phyloP scores from a whole-genome alignment of 805 yeast genomes.

The Ogataea ramenticola region DNA sequence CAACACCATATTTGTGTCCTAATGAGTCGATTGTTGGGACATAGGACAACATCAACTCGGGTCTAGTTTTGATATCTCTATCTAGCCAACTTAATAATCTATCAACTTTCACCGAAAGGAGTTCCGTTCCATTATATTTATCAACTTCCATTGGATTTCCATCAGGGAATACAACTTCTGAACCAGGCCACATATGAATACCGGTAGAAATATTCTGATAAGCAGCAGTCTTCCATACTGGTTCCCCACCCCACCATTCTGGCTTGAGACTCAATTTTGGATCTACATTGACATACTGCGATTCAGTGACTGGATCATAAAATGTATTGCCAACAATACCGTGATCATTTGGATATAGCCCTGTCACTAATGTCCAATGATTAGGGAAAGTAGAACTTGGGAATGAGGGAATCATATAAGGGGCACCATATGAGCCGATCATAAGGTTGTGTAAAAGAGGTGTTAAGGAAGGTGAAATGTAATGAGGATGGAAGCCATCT shows the following conservation, averaged over 20 bases:
- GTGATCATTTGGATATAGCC: conserved; percentile 73
- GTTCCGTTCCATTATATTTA: conserved; percentile 57
- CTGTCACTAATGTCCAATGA: conserved; percentile 88
- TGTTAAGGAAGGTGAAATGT: conserved; percentile 56
- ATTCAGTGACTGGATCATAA: conserved; percentile 49
- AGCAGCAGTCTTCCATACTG: conserved; percentile 76
- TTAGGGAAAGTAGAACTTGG: conserved; percentile 90
- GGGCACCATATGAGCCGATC: conserved; percentile 51
- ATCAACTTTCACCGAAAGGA: conserved; percentile 47
- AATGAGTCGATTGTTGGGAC: conserved; percentile 77
- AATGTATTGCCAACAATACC: conserved; percentile 85
- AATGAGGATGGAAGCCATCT: conserved; percentile 91
- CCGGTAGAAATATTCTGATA: conserved; percentile 57
- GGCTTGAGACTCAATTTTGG: conserved; percentile 44
- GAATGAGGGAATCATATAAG: conserved; percentile 80
- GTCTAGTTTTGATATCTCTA: conserved; percentile 43
- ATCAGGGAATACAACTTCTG: conserved; percentile 55
- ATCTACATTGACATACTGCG: conserved; percentile 58
- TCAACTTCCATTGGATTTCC: conserved; percentile 53
- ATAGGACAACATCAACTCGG: conserved; percentile 70
- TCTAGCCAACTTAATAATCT: conserved; percentile 67
- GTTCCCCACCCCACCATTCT: conserved; percentile 86
- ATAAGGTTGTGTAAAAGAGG: conserved; percentile 63
- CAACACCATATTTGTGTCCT: conserved; percentile 68
- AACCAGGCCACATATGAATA: conserved; percentile 97